These are phyloP conservation scores for Vanilla planifolia DNA, from an alignment of 106 monocot species.

Conservation along the genomic window DNA sequence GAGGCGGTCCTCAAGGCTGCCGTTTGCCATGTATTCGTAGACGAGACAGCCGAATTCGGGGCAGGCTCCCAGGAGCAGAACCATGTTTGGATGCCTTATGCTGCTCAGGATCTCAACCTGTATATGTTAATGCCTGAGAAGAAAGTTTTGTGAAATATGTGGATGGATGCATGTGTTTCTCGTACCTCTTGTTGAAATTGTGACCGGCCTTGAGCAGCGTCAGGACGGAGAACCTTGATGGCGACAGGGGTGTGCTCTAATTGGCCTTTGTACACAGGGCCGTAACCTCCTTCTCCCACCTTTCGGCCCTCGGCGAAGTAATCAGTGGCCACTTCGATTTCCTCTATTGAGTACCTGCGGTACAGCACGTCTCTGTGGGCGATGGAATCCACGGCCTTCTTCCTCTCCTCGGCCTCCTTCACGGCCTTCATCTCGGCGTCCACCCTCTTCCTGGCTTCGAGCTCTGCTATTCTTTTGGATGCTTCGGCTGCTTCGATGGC, in stretches of 20 bases:
- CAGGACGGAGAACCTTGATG: constrained; percentile 39
- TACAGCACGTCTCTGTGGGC: constrained; percentile 22
- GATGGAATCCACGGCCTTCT: constrained; percentile 10
- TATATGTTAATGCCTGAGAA: not conserved
- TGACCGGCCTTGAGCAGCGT: constrained; percentile 35
- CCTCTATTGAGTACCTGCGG: constrained; percentile 68
- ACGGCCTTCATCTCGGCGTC: constrained; percentile 58
- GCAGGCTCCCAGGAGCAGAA: constrained; percentile 27
- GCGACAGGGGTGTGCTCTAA: constrained; percentile 40
- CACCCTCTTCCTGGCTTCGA: constrained; percentile 67
- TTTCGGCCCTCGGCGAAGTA: constrained; percentile 36
- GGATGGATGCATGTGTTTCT: too few species aligned
- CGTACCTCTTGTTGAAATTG: constrained; percentile 46
- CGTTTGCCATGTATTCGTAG: constrained; percentile 30
- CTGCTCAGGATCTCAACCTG: constrained; percentile 19
- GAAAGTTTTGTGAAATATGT: too few species aligned
- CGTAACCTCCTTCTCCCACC: constrained; percentile 47
- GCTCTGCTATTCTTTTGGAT: constrained; percentile 52
- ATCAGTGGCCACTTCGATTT: constrained; percentile 69
- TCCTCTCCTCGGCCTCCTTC: constrained; percentile 53
- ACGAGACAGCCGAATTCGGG: constrained; percentile 28
- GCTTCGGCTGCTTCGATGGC: constrained; percentile 67
- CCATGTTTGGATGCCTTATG: constrained; percentile 30
- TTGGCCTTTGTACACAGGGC: constrained; percentile 23
- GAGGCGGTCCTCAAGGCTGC: constrained; percentile 25